These are phyloP conservation scores for Kluyveromyces nonfermentans DNA, from an alignment of 805 yeast species.

Conservation along the genomic window DNA sequence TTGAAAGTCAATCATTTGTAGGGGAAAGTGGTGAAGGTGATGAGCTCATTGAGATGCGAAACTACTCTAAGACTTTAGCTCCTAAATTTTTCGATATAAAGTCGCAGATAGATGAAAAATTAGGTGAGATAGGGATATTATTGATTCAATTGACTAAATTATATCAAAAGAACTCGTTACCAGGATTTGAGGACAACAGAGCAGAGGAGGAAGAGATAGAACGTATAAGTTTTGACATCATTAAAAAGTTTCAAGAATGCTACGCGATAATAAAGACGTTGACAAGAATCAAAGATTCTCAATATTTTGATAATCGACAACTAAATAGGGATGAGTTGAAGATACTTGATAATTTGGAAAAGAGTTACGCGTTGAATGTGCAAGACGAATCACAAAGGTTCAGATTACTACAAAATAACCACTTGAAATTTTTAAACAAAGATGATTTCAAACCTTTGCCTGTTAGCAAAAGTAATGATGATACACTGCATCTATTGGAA, in stretches of 20 bases:
- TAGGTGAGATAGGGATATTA: conserved; percentile 42
- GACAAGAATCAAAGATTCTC: conserved; percentile 34
- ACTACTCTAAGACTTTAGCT: conserved; percentile 48
- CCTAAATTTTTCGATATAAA: conserved; percentile 74
- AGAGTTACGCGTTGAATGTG: conserved; percentile 73
- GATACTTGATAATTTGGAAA: conserved; percentile 72
- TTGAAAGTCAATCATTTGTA: conserved; percentile 39
- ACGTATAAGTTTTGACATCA: conserved; percentile 60
- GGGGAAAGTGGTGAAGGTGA: conserved; percentile 34
- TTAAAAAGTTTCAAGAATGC: conserved; percentile 68
- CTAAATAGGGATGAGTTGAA: conserved; percentile 39
- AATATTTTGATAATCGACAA: conserved; percentile 29
- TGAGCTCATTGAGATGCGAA: conserved; percentile 20
- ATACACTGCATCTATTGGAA: conserved; percentile 19
- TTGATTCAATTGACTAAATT: conserved; percentile 54
- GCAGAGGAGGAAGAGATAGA: conserved; percentile 73
- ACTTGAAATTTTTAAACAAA: conserved; percentile 72
- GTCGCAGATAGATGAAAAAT: conserved; percentile 55
- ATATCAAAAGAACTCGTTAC: conserved; percentile 75
- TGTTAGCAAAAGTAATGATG: conserved; percentile 15
- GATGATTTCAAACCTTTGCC: conserved; percentile 55
- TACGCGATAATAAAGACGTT: conserved; percentile 68
- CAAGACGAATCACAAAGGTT: conserved; percentile 72
- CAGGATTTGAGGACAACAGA: conserved; percentile 77
- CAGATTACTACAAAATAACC: conserved; percentile 80